A percentile compares a stretch with the other conserved stretches of the same genome.
These are phyloP conservation scores for Macrolepiota dolichaula DNA, from an alignment of 768 basidiomycete species.

Conservation along the genomic window DNA sequence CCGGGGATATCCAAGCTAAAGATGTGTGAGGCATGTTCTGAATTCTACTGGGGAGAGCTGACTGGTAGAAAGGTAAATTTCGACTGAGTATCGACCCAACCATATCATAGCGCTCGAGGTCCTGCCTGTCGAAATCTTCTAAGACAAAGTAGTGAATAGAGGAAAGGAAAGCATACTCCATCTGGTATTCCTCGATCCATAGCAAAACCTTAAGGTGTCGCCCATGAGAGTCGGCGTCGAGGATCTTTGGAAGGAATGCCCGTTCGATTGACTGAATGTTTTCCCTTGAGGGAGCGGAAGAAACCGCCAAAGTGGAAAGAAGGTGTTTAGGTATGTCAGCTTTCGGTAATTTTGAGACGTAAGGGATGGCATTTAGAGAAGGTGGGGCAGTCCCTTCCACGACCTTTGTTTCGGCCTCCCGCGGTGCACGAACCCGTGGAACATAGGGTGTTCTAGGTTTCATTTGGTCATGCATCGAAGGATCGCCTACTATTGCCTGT, in stretches of 20 bases:
- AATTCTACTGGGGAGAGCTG: slow-evolving; percentile 13
- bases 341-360: slow-evolving; percentile 33
- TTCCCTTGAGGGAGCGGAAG: slow-evolving; percentile 23
- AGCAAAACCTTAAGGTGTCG: slow-evolving; percentile 49
- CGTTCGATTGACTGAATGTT: slow-evolving; percentile 27
- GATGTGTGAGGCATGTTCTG: neutral
- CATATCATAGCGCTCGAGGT: slow-evolving; percentile 38
- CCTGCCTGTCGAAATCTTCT: slow-evolving; percentile 25
- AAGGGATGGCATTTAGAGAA: slow-evolving; percentile 37
- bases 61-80: slow-evolving; percentile 37
- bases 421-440: slow-evolving; percentile 29
- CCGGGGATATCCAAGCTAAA: slow-evolving; percentile 33
- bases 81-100: slow-evolving; percentile 25
- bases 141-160: neutral
- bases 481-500: slow-evolving; percentile 41
- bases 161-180: slow-evolving; percentile 28
- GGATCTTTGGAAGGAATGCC: slow-evolving; percentile 33
- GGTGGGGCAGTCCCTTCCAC: slow-evolving; percentile 42
- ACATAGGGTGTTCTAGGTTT: slow-evolving; percentile 44
- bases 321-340: slow-evolving; percentile 36
- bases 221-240: slow-evolving; percentile 39
- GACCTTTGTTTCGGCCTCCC: slow-evolving; percentile 30
- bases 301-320: slow-evolving; percentile 22
- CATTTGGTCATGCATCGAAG: slow-evolving; percentile 40
- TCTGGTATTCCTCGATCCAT: slow-evolving; percentile 51